These are phyloP conservation scores for Entomortierella parvispora DNA, from an alignment of 192 early-diverging fungal species.

Conservation along the genomic window DNA sequence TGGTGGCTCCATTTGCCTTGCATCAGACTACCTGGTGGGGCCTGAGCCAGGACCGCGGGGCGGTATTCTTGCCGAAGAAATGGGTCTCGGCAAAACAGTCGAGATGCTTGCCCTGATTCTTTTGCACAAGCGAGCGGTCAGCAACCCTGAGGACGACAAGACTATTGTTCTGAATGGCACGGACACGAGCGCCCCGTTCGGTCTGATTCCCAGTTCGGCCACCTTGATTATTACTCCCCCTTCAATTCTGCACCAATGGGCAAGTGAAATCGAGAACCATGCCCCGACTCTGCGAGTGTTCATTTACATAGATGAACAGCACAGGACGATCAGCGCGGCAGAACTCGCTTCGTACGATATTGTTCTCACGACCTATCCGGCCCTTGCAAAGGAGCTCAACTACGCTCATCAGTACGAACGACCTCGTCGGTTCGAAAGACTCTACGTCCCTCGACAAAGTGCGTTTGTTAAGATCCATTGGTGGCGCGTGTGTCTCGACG, in stretches of 20 bases:
- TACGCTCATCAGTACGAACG: constrained; percentile 31
- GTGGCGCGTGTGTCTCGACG: constrained; percentile 8
- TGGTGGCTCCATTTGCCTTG: no score
- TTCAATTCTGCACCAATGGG: constrained; percentile 73
- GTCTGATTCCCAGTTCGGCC: constrained; percentile 42
- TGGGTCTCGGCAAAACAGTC: constrained; percentile 82
- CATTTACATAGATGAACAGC: constrained; percentile 54
- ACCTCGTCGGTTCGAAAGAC: not conserved
- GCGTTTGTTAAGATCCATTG: constrained; percentile 25
- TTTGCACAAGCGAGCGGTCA: constrained; percentile 38
- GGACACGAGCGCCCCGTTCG: not conserved
- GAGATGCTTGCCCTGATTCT: constrained; percentile 68
- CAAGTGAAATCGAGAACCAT: constrained; percentile 63
- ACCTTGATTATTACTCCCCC: constrained; percentile 74
- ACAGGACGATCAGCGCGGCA: constrained; percentile 23
- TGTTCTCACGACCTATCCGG: constrained; percentile 69
- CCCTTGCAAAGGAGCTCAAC: constrained; percentile 64
- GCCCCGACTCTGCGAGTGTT: constrained; percentile 55
- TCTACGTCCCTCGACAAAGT: constrained; percentile 23
- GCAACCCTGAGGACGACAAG: not conserved
- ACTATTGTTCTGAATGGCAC: no score
- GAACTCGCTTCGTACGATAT: constrained; percentile 58
- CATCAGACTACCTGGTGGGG: no score
- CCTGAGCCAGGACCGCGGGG: constrained; percentile 28
- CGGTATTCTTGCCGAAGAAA: constrained; percentile 64